Base-by-base conservation (phyloP, 352 stramenopile species). In the Blastocystis sp. region DNA sequence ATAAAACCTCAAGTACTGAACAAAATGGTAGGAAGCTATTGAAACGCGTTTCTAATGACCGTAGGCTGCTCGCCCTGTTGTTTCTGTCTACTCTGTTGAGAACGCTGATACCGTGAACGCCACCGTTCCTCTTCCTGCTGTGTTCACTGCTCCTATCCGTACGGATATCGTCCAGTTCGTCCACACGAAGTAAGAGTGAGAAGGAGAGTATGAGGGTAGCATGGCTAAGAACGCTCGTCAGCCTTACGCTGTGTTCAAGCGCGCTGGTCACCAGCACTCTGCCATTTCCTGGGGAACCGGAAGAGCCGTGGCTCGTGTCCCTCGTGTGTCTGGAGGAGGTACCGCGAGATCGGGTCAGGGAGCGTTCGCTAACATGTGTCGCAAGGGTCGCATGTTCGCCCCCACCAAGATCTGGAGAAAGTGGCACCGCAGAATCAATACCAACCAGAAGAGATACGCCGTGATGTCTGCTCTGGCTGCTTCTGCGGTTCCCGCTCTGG, bases 181-280 rank as follows among this genome's bases (percentile, higher is more conserved):
- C 57, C 96, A 98, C 93, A 98, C 93, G 53, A 97, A 98, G 61
- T 51, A 48, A 24, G 40, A 36, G 61, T 24, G 29, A 16, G 4
- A 21, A 7, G 3, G 18, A 53, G 61, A 8, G 32, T 46, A 46
- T n/a, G 3, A n/a, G 9, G 38, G 29, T 73, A 73, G 61, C 92
- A 97, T 99, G 91, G 94, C 94, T 90, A 99, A 99, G 93, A 99
- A 99, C 92, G 91, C 96, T 87, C 94, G 96, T 89, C 96, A 99
- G 91, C 93, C 96, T 29, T 99, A 98, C 91, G 94, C 92, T 88
- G 95, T 98, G 56, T 97, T 91, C 87, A 94, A 95, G 79, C 90
- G 91, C 51, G 95, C 96, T 53, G 95, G 95, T 88, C 96, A 98
- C 91, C 89, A 90, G 51, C 94, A 96, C 90, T 97, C 95, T 63